Evolutionary conservation across 768 basidiomycete species (phyloP), one percentile per base, ranked within the genome.

Genomic region (Rhodotorula babjevae): DNA sequence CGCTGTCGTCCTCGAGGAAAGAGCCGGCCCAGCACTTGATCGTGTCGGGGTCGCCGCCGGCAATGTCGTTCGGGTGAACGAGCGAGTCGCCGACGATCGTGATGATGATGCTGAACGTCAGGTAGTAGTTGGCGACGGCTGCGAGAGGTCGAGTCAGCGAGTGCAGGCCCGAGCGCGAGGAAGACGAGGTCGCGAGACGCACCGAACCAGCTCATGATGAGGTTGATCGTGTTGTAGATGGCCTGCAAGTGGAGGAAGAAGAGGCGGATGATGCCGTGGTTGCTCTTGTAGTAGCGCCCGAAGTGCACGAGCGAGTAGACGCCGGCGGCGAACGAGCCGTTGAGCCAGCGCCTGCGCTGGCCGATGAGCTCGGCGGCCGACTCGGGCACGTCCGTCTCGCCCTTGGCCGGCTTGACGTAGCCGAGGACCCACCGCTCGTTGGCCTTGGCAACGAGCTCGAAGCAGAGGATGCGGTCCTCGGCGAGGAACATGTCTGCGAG

Each of bases 161-260:
- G 6, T 2, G 44, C 12, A 46, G 18, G 44, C 14, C 14, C 44
- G 44, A 46, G 44, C 44, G 18, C 36, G 14, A n/a, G 9, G 7
- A 21, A 29, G 2, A 23, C 50, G 27, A 23, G 10, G n/a, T n/a
- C n/a, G n/a, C n/a, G n/a, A n/a, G 21, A 61, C 76, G 58, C 25
- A 77, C 74, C 88, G 82, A 96, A 95, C 92, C 92, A 97, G 16
- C 90, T 88, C 83, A 97, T 94, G 76, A 93, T 77, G 69, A 97
- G 84, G 44, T 86, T 89, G 80, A 91, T 87, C 63, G 93, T 77
- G 81, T 93, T 93, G 81, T 93, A 94, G 65, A 97, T 69, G 55
- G 88, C 93, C 82, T 98, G 95, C 60, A 99, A 78, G 79, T 97
- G 94, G 81, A 99, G 88, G 84, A 97, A 93, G 84, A 98, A 89